Evolutionary conservation across 2,329 filamentous ascomycete species (phyloP), one percentile per base, ranked within the genome.

Genomic region (Aspergillus pseudonomiae): DNA sequence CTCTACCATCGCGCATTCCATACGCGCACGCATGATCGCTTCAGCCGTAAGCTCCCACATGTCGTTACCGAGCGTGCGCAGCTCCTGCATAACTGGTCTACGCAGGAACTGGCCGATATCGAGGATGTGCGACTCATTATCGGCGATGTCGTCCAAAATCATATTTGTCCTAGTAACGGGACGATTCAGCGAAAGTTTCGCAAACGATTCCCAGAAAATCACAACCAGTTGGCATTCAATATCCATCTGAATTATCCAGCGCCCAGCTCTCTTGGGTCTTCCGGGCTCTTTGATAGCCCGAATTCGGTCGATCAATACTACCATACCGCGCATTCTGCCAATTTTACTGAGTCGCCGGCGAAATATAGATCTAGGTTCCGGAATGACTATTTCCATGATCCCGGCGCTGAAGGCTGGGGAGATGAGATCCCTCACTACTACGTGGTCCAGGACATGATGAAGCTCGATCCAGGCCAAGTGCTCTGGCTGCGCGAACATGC

Each of bases 391-490:
- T 79, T 77, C 65, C 82, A 85, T 63, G 84, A 87, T 34, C 78
- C 84, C 4, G 85, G 84, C 9, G 78, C 79, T n/a, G 85, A 88
- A 73, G 87, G 87, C 28, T 89, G 87, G 87, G 87, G 87, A 34
- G 86, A 89, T 68, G 86, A 88, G 61, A 85, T 88, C 57, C 79
- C 81, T 16, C 86, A 89, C 65, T 89, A 89, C 72, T 89, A 89
- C 67, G 79, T 89, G 6, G 82, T 89, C 4, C 85, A 89, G 68
- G 86, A 89, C 65, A 87, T 88, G 83, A 78, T 89, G 75, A 89
- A 89, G 74, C 77, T 89, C 43, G 83, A 88, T 63, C 87, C 87
- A 0, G 84, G 82, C 45, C 86, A 89, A 72, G 79, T 89, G 10
- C 69, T 89, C 65, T 85, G 82, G 78, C 73, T 89, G 61, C 83